These are phyloP conservation scores for Ganoderma multipileum DNA, from an alignment of 1,284 basidiomycete genomes.

Conservation along the genomic window DNA sequence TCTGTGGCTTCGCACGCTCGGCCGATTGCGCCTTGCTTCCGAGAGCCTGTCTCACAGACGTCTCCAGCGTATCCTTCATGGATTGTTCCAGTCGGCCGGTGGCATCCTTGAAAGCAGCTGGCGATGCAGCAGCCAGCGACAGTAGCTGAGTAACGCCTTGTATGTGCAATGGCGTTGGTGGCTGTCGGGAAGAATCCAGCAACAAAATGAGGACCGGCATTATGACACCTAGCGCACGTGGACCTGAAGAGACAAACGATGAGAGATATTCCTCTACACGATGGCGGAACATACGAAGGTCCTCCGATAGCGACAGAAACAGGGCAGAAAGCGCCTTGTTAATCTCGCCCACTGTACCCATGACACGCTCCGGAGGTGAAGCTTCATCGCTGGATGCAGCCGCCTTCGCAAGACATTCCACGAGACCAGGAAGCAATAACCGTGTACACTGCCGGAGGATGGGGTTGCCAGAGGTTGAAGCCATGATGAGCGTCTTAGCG, in stretches of 20 bases:
- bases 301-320: slow-evolving; percentile 63
- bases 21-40: slow-evolving; percentile 47
- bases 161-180: slow-evolving; percentile 59
- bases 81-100: slow-evolving; percentile 71
- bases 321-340: slow-evolving; percentile 83
- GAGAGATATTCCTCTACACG: slow-evolving; percentile 2
- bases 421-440: slow-evolving; percentile 80
- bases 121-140: slow-evolving; percentile 76
- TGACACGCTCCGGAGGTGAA: slow-evolving; percentile 58
- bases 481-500: slow-evolving; percentile 79
- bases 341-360: slow-evolving; percentile 77
- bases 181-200: slow-evolving; percentile 60
- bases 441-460: slow-evolving; percentile 78
- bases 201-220: slow-evolving; percentile 83
- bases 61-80: slow-evolving; percentile 74
- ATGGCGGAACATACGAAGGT: slow-evolving; percentile 60
- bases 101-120: slow-evolving; percentile 88
- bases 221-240: slow-evolving; percentile 76
- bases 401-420: slow-evolving; percentile 79
- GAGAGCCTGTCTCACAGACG: slow-evolving; percentile 79
- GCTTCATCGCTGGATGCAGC: slow-evolving; percentile 65
- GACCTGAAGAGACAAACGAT: slow-evolving; percentile 50
- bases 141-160: slow-evolving; percentile 81
- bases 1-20: slow-evolving; percentile 70
- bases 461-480: slow-evolving; percentile 65